Evolutionary conservation across 2,329 filamentous ascomycete genomes (phyloP).

Genomic region (Penicillium sp.): DNA sequence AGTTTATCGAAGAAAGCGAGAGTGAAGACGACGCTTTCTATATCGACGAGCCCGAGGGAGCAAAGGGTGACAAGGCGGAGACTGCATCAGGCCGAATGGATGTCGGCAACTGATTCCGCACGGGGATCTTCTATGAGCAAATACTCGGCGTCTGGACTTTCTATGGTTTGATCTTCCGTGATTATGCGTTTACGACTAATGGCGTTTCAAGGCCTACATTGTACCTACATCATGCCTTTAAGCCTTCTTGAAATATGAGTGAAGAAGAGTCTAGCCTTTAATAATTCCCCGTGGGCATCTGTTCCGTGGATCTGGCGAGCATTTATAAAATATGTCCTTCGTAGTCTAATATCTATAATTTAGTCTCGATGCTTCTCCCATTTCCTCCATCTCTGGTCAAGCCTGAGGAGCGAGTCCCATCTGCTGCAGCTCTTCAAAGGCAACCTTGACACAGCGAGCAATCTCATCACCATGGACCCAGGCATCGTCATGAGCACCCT

Average conservation of each 20-base stretch:
- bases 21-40: conserved; percentile 51
- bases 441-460: conserved; percentile 33
- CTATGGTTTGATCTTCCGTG: conserved; percentile 17
- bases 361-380: background rate
- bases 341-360: background rate
- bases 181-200: conserved; percentile 25
- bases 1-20: conserved; percentile 67
- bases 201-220: conserved; percentile 25
- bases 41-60: conserved; percentile 38
- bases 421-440: conserved; percentile 28
- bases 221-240: conserved; percentile 20
- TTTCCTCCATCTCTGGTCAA: background rate
- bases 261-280: background rate
- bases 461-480: conserved; percentile 41
- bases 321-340: too few relatives aligned
- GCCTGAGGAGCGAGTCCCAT: conserved; percentile 18
- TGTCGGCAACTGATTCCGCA: conserved; percentile 27
- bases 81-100: conserved; percentile 37
- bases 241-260: conserved; percentile 1
- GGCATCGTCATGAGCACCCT: conserved; percentile 40
- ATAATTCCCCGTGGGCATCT: too few relatives aligned
- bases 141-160: conserved; percentile 28
- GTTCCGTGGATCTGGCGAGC: too few relatives aligned
- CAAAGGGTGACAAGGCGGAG: conserved; percentile 27
- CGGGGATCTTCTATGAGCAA: conserved; percentile 12